Percentiles rank a stretch among this genome's conserved stretches.
phyloP scores from a whole-genome alignment of 352 stramenopile species.

The Globisporangium lucens region DNA sequence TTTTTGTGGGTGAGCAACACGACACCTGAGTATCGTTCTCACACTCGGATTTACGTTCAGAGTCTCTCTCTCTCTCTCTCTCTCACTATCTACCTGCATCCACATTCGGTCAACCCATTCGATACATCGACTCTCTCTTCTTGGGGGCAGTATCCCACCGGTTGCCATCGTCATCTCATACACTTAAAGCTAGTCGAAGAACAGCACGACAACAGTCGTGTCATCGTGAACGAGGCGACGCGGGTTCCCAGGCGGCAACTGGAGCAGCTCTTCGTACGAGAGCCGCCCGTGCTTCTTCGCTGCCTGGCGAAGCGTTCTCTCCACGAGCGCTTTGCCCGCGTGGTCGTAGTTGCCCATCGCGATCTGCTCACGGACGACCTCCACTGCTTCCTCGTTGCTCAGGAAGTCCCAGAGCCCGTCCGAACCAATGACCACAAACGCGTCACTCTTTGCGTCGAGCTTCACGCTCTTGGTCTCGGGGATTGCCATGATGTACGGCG shows the following conservation, averaged over 20 bases:
- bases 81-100: background rate
- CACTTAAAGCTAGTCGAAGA: constrained; percentile 28
- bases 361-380: constrained; percentile 72
- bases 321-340: background rate
- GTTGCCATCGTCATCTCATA: background rate
- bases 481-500: constrained; percentile 89
- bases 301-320: background rate
- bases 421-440: constrained; percentile 96
- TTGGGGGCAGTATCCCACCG: background rate
- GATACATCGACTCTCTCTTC: background rate
- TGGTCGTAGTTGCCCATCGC: constrained; percentile 47
- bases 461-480: constrained; percentile 36
- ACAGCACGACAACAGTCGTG: constrained; percentile 89
- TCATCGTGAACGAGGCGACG: constrained; percentile 89
- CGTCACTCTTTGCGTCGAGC: constrained; percentile 42
- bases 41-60: background rate
- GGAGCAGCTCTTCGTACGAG: background rate
- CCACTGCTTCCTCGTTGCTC: constrained; percentile 91
- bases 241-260: constrained; percentile 11
- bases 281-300: background rate
- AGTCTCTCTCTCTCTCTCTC: background rate
- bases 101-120: background rate
- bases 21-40: background rate
- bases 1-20: background rate
- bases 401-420: constrained; percentile 97